These are phyloP conservation scores for Ogataea methanolica DNA, from an alignment of 805 yeast genomes.

Conservation along the genomic window DNA sequence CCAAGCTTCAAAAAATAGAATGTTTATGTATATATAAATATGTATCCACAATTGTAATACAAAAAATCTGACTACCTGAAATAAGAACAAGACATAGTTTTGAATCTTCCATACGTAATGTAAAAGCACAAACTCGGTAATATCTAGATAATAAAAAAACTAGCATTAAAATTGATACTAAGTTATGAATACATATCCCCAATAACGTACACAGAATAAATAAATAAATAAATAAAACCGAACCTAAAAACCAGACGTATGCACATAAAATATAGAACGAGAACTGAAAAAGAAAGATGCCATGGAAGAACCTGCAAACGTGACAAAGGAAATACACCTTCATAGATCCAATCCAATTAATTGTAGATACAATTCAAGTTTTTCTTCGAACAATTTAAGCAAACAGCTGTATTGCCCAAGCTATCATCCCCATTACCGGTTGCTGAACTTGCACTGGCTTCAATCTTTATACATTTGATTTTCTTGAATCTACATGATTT, in stretches of 20 bases:
- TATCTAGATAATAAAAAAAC: too few relatives aligned
- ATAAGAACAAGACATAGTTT: too few relatives aligned
- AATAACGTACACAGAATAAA: too few relatives aligned
- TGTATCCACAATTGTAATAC: background rate
- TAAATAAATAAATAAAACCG: too few relatives aligned
- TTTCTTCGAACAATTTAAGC: conserved; percentile 28
- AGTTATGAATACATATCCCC: too few relatives aligned
- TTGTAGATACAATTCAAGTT: conserved; percentile 23
- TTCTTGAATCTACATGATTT: conserved; percentile 30
- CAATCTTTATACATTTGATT: conserved; percentile 30
- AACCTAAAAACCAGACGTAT: too few relatives aligned
- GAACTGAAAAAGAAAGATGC: too few relatives aligned
- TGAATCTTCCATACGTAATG: too few relatives aligned
- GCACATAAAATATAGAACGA: too few relatives aligned
- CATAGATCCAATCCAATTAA: background rate
- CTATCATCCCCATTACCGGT: conserved; percentile 1
- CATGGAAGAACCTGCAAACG: too few relatives aligned
- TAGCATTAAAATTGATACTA: too few relatives aligned
- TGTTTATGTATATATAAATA: background rate
- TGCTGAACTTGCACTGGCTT: background rate
- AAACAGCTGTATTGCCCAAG: conserved; percentile 10
- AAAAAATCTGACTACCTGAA: background rate
- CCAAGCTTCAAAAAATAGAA: background rate
- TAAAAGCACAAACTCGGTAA: too few relatives aligned
- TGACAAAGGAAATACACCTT: background rate